A percentile compares a stretch with the other conserved stretches of the same genome.
Evolutionary conservation across 2,329 filamentous ascomycete genomes (phyloP).

Genomic region (Calcarisporium arbuscula): DNA sequence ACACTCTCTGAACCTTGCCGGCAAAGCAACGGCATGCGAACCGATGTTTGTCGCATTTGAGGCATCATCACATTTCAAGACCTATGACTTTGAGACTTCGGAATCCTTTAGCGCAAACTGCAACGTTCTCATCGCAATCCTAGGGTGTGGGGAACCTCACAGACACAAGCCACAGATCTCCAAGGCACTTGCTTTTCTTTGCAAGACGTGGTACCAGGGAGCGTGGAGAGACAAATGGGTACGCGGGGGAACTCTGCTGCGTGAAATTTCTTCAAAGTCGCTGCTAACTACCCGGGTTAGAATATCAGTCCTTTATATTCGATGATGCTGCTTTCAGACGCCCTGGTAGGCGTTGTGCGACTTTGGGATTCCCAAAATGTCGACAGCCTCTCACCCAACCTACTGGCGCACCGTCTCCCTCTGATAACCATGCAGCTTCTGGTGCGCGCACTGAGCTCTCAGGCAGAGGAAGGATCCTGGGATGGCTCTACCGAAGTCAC

Average conservation of each 20-base stretch:
- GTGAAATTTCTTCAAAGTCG: no score
- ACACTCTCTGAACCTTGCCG: constrained; percentile 4
- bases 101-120: constrained; percentile 11
- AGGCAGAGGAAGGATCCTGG: constrained; percentile 10
- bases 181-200: constrained; percentile 9
- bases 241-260: no score
- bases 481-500: constrained; percentile 8
- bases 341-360: no score
- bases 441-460: not conserved
- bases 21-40: not conserved
- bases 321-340: no score
- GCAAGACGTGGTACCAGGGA: constrained; percentile 8
- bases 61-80: constrained; percentile 8
- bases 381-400: not conserved
- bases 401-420: not conserved
- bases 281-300: no score
- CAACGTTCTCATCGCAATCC: constrained; percentile 9
- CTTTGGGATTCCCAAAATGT: not conserved
- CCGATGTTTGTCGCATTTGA: constrained; percentile 9
- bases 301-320: no score
- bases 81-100: constrained; percentile 8
- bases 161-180: constrained; percentile 8
- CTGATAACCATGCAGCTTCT: not conserved
- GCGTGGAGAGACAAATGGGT: constrained; percentile 13
- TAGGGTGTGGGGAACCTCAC: constrained; percentile 1